Percentiles rank a stretch among this genome's conserved stretches.
Evolutionary conservation across 495 filamentous ascomycete species (phyloP).

Genomic region (Xylaria cubensis): DNA sequence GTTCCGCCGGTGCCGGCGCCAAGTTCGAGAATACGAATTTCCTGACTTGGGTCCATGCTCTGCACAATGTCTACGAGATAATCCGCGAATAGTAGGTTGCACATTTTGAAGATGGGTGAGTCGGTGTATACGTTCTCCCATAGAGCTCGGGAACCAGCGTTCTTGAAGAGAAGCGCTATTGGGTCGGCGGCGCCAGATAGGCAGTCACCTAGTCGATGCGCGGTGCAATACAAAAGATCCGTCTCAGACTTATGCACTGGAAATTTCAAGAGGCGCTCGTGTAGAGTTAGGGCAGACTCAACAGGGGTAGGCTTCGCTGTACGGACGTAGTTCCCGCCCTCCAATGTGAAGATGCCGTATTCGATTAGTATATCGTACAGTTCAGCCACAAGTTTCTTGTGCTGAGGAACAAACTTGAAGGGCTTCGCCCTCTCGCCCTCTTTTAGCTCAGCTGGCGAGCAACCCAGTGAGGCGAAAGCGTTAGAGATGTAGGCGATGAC

Average conservation of each 20-base stretch:
- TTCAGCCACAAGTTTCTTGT: constrained; percentile 39
- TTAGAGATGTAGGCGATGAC: constrained; percentile 41
- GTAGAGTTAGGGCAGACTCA: background rate
- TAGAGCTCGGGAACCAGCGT: background rate
- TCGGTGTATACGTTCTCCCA: constrained; percentile 13
- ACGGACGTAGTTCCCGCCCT: constrained; percentile 41
- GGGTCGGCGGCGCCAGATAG: constrained; percentile 16
- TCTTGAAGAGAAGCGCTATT: constrained; percentile 7
- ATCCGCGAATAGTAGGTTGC: background rate
- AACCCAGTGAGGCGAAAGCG: constrained; percentile 30
- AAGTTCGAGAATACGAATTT: constrained; percentile 47
- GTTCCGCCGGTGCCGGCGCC: constrained; percentile 56
- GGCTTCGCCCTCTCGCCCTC: constrained; percentile 52
- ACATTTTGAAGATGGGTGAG: constrained; percentile 4
- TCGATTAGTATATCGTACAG: constrained; percentile 40
- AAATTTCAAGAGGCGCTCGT: background rate
- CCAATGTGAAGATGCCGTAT: constrained; percentile 45
- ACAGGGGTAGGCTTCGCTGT: background rate
- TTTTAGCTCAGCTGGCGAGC: constrained; percentile 39
- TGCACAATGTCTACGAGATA: background rate
- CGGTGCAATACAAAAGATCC: constrained; percentile 16
- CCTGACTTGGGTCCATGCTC: constrained; percentile 32
- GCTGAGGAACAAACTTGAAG: constrained; percentile 50
- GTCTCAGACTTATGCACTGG: constrained; percentile 2
- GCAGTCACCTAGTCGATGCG: constrained; percentile 13